Evolutionary conservation across 2,329 filamentous ascomycete species (phyloP).

Genomic region (Diaporthe velutina): DNA sequence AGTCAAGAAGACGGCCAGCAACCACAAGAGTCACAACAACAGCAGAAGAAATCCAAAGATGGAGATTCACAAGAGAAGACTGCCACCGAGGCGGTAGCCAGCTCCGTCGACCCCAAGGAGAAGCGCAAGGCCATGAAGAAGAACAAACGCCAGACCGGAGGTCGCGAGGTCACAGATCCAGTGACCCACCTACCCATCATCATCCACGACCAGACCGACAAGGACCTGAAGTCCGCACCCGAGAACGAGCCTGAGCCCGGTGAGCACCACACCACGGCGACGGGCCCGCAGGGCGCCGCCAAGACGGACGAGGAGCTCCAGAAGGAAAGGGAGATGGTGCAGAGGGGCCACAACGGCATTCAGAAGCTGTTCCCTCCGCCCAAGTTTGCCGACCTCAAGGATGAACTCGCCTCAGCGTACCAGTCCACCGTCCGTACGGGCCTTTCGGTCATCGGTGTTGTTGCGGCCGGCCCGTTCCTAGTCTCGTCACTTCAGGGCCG

Average conservation of each 20-base stretch:
- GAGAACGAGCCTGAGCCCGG: constrained; percentile 53
- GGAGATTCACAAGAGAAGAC: constrained; percentile 45
- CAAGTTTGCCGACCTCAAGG: constrained; percentile 57
- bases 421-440: constrained; percentile 53
- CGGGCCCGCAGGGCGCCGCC: constrained; percentile 52
- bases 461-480: constrained; percentile 44
- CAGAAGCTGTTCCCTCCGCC: constrained; percentile 62
- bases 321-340: constrained; percentile 51
- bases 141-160: constrained; percentile 57
- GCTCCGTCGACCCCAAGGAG: constrained; percentile 57
- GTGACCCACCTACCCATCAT: constrained; percentile 77
- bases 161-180: constrained; percentile 77
- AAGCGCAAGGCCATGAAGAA: constrained; percentile 64
- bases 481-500: constrained; percentile 30
- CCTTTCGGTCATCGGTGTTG: constrained; percentile 50
- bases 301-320: constrained; percentile 56
- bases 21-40: constrained; percentile 29
- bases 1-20: constrained; percentile 16
- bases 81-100: constrained; percentile 53
- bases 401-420: constrained; percentile 49
- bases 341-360: constrained; percentile 57
- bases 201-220: constrained; percentile 77
- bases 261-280: constrained; percentile 52
- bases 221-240: constrained; percentile 64
- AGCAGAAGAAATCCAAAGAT: constrained; percentile 40